phyloP scores from a whole-genome alignment of 108 stramenopile genomes.

The Pseudonitzschia multistriata region DNA sequence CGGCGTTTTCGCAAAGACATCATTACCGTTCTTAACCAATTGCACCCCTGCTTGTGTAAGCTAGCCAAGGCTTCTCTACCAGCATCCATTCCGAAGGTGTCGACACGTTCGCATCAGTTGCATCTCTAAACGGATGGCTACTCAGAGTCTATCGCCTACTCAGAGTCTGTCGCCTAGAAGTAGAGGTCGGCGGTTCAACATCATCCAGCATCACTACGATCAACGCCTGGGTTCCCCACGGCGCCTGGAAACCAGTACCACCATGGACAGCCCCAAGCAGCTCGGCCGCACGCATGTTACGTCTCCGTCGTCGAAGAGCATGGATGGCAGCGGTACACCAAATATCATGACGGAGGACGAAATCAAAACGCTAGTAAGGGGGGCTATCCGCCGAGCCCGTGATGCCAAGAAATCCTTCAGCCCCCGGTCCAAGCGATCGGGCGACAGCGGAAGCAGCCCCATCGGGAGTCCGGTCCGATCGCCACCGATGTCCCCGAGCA shows the following conservation, averaged over 20 bases:
- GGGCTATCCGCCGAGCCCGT: conserved; percentile 55
- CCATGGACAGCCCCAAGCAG: background rate
- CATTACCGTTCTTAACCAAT: too few species aligned
- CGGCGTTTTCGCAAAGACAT: too few species aligned
- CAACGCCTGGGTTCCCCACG: background rate
- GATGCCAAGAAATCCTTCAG: conserved; percentile 38
- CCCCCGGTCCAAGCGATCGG: conserved; percentile 3
- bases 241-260: background rate
- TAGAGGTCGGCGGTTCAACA: background rate
- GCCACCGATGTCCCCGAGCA: too few species aligned
- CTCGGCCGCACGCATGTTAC: background rate
- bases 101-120: too few species aligned
- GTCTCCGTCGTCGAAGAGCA: background rate
- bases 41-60: too few species aligned
- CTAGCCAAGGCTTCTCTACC: too few species aligned
- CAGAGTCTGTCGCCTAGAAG: too few species aligned
- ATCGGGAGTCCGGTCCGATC: background rate
- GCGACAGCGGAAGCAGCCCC: background rate
- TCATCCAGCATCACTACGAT: too few species aligned
- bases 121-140: too few species aligned
- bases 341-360: conserved; percentile 62
- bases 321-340: background rate
- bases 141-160: too few species aligned
- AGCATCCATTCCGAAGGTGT: too few species aligned
- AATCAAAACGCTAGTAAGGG: conserved; percentile 55